Conservation (phyloP, 306 rosid species). For the Boehmeria nivea region DNA sequence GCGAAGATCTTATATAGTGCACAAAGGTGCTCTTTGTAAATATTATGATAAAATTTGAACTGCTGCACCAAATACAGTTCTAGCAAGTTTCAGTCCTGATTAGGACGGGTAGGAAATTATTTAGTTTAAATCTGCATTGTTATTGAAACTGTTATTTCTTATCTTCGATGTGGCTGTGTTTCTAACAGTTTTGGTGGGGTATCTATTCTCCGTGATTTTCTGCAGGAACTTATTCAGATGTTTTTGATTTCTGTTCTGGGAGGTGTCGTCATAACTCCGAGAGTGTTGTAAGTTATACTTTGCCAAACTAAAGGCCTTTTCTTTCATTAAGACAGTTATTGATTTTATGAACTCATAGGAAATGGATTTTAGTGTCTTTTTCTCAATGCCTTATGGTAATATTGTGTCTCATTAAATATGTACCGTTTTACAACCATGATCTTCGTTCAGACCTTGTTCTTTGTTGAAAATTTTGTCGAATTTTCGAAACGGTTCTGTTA, state of each 20-base stretch:
- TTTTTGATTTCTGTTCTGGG: slow-evolving; percentile 80
- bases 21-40: no score
- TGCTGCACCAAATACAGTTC: no score
- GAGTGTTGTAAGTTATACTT: slow-evolving; percentile 71
- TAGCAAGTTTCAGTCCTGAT: no score
- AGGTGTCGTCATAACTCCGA: slow-evolving; percentile 97
- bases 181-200: not conserved
- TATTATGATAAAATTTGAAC: no score
- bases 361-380: no score
- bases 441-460: no score
- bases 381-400: no score
- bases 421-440: no score
- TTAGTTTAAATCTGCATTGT: not conserved
- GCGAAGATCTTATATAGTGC: no score
- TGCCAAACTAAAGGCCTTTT: not conserved
- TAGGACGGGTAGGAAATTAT: not conserved
- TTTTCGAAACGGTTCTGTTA: not conserved
- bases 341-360: no score
- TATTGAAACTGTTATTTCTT: not conserved
- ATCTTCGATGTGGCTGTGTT: not conserved
- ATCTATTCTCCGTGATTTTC: not conserved
- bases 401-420: no score
- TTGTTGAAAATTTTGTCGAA: not conserved
- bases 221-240: slow-evolving; percentile 66
- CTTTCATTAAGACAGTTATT: not conserved